Conservation (phyloP, 2,329 filamentous ascomycete species). For the Alternaria rosae region DNA sequence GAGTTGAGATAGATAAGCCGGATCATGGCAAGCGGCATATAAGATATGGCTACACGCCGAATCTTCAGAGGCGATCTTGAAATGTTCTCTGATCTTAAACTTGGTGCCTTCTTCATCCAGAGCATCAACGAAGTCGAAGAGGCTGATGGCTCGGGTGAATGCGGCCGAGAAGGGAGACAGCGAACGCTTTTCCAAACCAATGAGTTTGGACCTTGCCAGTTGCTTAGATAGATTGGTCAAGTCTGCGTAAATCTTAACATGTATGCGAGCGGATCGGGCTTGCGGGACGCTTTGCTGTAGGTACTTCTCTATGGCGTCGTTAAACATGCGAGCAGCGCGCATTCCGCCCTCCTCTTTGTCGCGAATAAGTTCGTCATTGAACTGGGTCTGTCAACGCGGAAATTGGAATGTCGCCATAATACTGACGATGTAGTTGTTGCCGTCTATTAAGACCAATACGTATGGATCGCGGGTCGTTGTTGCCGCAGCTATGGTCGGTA, state of each 20-base stretch:
- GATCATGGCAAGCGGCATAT: conserved; percentile 69
- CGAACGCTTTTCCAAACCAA: conserved; percentile 64
- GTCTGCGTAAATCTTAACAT: conserved; percentile 66
- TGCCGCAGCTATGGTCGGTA: conserved; percentile 34
- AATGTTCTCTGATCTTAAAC: conserved; percentile 63
- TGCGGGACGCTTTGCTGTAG: conserved; percentile 31
- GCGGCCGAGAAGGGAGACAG: conserved; percentile 63
- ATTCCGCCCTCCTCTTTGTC: conserved; percentile 63
- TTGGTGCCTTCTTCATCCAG: conserved; percentile 67
- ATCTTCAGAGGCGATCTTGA: conserved; percentile 63
- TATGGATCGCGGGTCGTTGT: conserved; percentile 59
- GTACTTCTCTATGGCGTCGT: conserved; percentile 57
- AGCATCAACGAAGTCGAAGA: conserved; percentile 69
- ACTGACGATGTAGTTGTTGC: conserved; percentile 63
- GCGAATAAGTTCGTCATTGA: conserved; percentile 59
- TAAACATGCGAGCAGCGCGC: conserved; percentile 62
- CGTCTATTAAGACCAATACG: conserved; percentile 68
- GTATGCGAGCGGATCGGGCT: conserved; percentile 60
- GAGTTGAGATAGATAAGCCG: conserved; percentile 64
- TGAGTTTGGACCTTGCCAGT: conserved; percentile 58
- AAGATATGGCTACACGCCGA: conserved; percentile 70
- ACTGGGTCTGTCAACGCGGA: conserved; percentile 34
- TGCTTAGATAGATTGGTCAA: conserved; percentile 61
- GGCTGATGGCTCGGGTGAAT: conserved; percentile 64
- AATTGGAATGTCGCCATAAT: neutral